These are phyloP conservation scores for Fusarium nurragi DNA, from an alignment of 2,329 filamentous ascomycete species.

Conservation along the genomic window DNA sequence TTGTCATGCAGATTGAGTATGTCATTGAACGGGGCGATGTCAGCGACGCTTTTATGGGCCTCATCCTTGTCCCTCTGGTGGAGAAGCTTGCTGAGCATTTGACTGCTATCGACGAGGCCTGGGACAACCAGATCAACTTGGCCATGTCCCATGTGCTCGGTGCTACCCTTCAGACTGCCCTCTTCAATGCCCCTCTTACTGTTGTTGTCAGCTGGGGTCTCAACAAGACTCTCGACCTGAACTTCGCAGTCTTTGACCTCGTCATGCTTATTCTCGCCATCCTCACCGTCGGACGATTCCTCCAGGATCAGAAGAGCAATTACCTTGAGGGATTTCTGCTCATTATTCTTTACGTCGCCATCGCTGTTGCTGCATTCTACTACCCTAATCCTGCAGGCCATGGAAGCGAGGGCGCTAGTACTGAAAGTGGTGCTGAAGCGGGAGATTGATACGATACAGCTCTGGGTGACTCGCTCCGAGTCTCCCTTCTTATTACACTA, in stretches of 20 bases:
- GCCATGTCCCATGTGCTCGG: constrained; percentile 87
- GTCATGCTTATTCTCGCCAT: constrained; percentile 84
- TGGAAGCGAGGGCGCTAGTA: not conserved
- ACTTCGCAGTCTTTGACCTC: constrained; percentile 89
- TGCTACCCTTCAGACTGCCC: constrained; percentile 86
- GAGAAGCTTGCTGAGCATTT: constrained; percentile 90
- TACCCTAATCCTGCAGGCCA: constrained; percentile 57
- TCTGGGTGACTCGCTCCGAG: not conserved
- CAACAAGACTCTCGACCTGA: constrained; percentile 74
- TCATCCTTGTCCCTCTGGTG: constrained; percentile 83
- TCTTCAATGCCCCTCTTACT: constrained; percentile 86
- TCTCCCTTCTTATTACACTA: not conserved
- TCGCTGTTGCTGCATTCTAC: constrained; percentile 67
- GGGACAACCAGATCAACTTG: constrained; percentile 85
- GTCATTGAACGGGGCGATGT: constrained; percentile 59
- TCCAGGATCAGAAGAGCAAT: constrained; percentile 88
- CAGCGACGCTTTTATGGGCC: constrained; percentile 67
- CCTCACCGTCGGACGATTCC: constrained; percentile 85
- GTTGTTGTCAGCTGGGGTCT: constrained; percentile 87
- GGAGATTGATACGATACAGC: constrained; percentile 18
- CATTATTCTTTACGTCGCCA: constrained; percentile 71
- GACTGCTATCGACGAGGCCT: constrained; percentile 85
- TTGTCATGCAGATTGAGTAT: constrained; percentile 76
- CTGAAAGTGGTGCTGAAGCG: constrained; percentile 17
- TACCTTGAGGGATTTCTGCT: constrained; percentile 88